Evolutionary conservation across 2,329 filamentous ascomycete species (phyloP), one percentile per base, ranked within the genome.

Genomic region (Penicillium psychrosexuale): DNA sequence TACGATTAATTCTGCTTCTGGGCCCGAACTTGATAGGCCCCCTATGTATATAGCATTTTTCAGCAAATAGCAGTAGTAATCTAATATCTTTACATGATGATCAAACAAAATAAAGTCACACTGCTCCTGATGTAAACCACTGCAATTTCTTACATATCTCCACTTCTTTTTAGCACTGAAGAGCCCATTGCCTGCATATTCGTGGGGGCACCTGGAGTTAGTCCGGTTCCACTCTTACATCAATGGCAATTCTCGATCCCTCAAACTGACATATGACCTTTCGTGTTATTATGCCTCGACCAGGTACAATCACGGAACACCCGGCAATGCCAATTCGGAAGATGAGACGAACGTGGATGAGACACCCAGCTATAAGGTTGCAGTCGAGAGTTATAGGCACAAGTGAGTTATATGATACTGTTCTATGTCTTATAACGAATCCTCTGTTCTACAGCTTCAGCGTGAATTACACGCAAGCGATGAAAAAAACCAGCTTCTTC

Each of bases 271-370:
- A 19, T 19, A 19, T 19, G 19, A 19, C 19, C 19, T 19, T 19
- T 19, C 19, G 19, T 19, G 2, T 19, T 19, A 19, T 1, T 19
- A 19, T 19, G 19, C 19, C 19, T 19, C 19, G 19, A 19, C 19
- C 19, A 19, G 2, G 19, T 19, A 24, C 2, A 24, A 24, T 24
- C 5, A 24, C 22, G 22, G 5, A 24, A 24, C 22, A 24, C 75
- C 72, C 19, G 86, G 83, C n/a, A 84, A 88, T 48, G 46, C 60
- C 28, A 53, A 56, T 27, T 58, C 57, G 2, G 56, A n/a, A 3
- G 53, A 59, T 51, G 42, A 13, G 27, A 52, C 37, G 45, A 28
- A 38, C 5, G 11, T 59, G 33, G 47, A 57, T 37, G 48, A 57
- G 31, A 2, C 30, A 12, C 30, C 30, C 11, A 5, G 11, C 5